Conservation (phyloP, 1,284 basidiomycete species). For the Leccinum fuscescens region DNA sequence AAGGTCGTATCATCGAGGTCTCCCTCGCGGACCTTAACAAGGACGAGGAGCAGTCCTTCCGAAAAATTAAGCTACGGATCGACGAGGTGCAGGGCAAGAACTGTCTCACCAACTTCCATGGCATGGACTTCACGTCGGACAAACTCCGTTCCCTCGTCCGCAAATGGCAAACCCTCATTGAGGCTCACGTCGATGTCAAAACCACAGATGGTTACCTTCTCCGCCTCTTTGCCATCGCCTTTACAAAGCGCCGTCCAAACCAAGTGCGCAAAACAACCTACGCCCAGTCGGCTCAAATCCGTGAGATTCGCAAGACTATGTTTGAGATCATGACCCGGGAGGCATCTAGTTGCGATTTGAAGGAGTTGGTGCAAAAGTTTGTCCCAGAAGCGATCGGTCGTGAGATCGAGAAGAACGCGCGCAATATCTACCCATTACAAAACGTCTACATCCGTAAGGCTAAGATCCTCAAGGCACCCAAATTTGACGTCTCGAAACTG, state of each 20-base stretch:
- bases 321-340: conserved; percentile 99
- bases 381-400: conserved; percentile 98
- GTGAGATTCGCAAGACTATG: conserved; percentile 99
- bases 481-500: conserved; percentile 93
- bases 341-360: conserved; percentile 93
- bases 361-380: conserved; percentile 98
- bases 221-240: conserved; percentile 98
- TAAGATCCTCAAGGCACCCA: conserved; percentile 97
- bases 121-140: conserved; percentile 99
- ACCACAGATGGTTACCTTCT: conserved; percentile 99
- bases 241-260: conserved; percentile 95
- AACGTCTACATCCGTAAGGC: conserved; percentile 99
- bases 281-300: conserved; percentile 92
- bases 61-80: conserved; percentile 98
- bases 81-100: conserved; percentile 99
- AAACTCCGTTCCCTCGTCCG: conserved; percentile 99
- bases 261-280: conserved; percentile 99
- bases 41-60: conserved; percentile 99
- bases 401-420: conserved; percentile 98
- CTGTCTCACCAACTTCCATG: conserved; percentile 99
- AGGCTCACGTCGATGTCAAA: conserved; percentile 98
- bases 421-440: conserved; percentile 96
- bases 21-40: conserved; percentile 99
- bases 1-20: conserved; percentile 95
- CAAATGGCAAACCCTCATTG: conserved; percentile 99